Evolutionary conservation across 108 stramenopile species (phyloP), one percentile per base, ranked within the genome.

Genomic region (Seminavis robusta): DNA sequence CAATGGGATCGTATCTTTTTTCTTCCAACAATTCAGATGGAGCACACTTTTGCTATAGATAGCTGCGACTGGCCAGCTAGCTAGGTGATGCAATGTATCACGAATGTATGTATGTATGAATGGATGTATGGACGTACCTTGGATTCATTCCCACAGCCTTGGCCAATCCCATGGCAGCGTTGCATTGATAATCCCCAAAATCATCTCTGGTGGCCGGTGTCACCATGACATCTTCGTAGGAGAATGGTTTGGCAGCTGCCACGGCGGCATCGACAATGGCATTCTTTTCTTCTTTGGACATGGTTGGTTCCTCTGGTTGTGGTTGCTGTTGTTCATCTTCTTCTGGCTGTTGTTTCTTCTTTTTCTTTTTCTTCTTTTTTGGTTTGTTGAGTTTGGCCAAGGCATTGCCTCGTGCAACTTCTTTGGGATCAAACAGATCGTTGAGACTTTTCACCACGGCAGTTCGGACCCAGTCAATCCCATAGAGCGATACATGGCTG

Each of bases 151-250:
- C 65, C 4, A 83, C 49, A 11, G 60, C 42, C 48, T 81, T 69
- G 30, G 72, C 52, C 27, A 84, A 46, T 4, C 78, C 75, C 82
- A 79, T 74, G 25, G 82, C 78, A 28, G 80, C 92, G 73, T 98
- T 98, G 67, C 94, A 89, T 79, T 99, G 98, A 63, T 90, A 98
- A 60, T 99, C 97, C 26, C 93, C 93, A 62, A 94, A 94, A 34
- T 91, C 86, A 17, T 79, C 51, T 49, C 73, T 77, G 8, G 87
- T 91, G 17, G 93, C 93, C 0, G 81, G 70, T 19, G 85, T 88
- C 0, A 94, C 85, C 82, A 86, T 82, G 4, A 89, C 71, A 65
- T 94, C 82, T 8, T 47, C 33, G 16, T 44, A 42, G 1, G 76
- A 36, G 59, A 86, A 92, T 15, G 84, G 86, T 41, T 67, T 65